Evolutionary conservation across 495 filamentous ascomycete genomes (phyloP), one percentile per base, ranked within the genome.

Genomic region (Xylaria flabelliformis): DNA sequence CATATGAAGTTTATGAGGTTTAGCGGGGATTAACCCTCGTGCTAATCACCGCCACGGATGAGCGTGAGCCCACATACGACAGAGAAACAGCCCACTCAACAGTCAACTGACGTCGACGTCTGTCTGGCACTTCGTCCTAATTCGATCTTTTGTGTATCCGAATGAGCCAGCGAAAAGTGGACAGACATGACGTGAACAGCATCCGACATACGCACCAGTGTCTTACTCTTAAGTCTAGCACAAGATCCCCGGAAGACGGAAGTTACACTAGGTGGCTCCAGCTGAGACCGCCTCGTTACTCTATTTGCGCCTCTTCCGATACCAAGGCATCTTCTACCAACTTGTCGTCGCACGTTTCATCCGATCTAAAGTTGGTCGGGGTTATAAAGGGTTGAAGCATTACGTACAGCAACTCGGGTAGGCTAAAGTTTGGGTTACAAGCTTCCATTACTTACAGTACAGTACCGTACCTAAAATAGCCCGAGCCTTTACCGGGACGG

Each of bases 111-210:
- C 56, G 68, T 70, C 68, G 42, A 42, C 29, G 44, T 26, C 56
- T 50, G 29, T 70, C 21, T 62, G 42, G 41, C 29, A 50, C 39
- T 61, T 61, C 21, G 36, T 32, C 53, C 51, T 21, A 58, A 59
- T 36, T 26, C 48, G 21, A 69, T 21, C 17, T 53, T 59, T 58
- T 17, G n/a, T 13, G 36, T 13, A 42, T 17, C 9, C 29, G 42
- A 50, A 50, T 29, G 39, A 53, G 32, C 68, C 24, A 42, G 56
- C 56, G 51, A 53, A 53, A 42, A 70, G 68, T 64, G 68, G 58
- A 64, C 65, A 67, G 65, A 67, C 50, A 67, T 67, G 65, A 67
- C 65, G 65, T 67, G 65, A 67, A 67, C 17, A 67, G 65, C 65
- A 67, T 67, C 42, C 65, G 65, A 67, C 50, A 9, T 34, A 50